Percentiles rank a stretch among this genome's conserved stretches.
These are phyloP conservation scores for Lasiodiplodia theobromae DNA, from an alignment of 2,329 filamentous ascomycete species.

Conservation along the genomic window DNA sequence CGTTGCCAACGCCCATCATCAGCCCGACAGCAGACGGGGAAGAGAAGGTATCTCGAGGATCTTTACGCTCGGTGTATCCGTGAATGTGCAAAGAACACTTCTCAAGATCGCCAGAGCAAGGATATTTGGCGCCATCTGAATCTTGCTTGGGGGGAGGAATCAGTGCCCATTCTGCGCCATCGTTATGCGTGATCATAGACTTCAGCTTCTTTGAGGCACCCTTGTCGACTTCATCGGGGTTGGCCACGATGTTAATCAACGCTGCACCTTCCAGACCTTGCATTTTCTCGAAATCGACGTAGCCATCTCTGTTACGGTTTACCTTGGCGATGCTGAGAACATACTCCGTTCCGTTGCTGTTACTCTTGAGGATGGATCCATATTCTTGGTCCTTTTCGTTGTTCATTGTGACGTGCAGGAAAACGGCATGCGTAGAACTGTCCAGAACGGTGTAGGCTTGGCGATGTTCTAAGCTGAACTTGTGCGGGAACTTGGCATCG, in stretches of 20 bases:
- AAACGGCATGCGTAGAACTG: conserved; percentile 92
- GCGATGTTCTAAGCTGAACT: conserved; percentile 80
- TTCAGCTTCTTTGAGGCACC: conserved; percentile 79
- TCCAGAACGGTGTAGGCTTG: conserved; percentile 92
- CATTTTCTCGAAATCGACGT: conserved; percentile 97
- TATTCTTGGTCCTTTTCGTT: conserved; percentile 70
- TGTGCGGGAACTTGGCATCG: conserved; percentile 82
- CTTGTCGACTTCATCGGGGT: conserved; percentile 68
- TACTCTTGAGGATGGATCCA: conserved; percentile 94
- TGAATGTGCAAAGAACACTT: conserved; percentile 91
- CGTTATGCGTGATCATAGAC: conserved; percentile 94
- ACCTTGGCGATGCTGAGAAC: conserved; percentile 82
- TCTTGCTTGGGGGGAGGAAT: conserved; percentile 76
- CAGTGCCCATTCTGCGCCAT: conserved; percentile 85
- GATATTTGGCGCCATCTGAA: conserved; percentile 72
- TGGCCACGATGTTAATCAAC: conserved; percentile 84
- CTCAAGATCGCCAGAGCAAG: conserved; percentile 67
- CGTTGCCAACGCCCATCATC: conserved; percentile 91
- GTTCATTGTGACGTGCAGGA: conserved; percentile 88
- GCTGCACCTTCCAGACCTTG: conserved; percentile 88
- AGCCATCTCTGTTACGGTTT: conserved; percentile 78
- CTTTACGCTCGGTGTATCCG: conserved; percentile 88
- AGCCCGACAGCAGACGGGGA: conserved; percentile 87
- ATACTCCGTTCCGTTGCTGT: conserved; percentile 97
- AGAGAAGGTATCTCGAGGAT: conserved; percentile 85